phyloP scores from a whole-genome alignment of 345 rosid genomes.

The Dovyalis caffra region DNA sequence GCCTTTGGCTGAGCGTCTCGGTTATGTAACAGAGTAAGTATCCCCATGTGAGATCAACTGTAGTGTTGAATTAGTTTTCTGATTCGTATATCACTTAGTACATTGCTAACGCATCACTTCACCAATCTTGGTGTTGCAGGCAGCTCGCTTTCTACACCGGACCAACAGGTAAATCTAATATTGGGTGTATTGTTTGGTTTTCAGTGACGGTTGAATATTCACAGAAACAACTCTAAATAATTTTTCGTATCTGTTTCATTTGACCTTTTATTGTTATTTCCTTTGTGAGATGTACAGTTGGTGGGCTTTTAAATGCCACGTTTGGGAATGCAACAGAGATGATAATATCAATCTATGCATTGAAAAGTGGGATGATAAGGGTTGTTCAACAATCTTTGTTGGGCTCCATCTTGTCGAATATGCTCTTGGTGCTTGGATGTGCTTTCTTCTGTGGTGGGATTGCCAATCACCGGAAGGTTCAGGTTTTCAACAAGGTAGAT shows the following conservation, averaged over 20 bases:
- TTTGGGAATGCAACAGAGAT: slow-evolving; percentile 85
- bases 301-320: slow-evolving; percentile 85
- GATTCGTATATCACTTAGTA: background rate
- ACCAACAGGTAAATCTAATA: slow-evolving; percentile 52
- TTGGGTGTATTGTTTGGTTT: background rate
- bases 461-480: slow-evolving; percentile 53
- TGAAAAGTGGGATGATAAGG: slow-evolving; percentile 69
- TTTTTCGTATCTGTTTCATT: background rate
- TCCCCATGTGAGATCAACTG: background rate
- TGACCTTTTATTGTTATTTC: background rate
- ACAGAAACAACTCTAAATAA: background rate
- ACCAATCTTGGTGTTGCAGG: slow-evolving; percentile 38
- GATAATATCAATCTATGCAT: slow-evolving; percentile 75
- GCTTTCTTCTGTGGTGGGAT: slow-evolving; percentile 83
- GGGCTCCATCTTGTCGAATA: slow-evolving; percentile 82
- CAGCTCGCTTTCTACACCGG: slow-evolving; percentile 87
- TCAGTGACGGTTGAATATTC: background rate
- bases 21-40: slow-evolving; percentile 87
- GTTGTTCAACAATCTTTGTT: slow-evolving; percentile 79
- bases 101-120: background rate
- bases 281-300: slow-evolving; percentile 40
- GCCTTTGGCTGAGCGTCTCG: slow-evolving; percentile 87
- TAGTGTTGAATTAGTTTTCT: background rate
- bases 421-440: slow-evolving; percentile 89
- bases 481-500: slow-evolving; percentile 67